These are phyloP conservation scores for Plasmodium knowlesi DNA, from an alignment of 169 alveolate genomes.

Conservation along the genomic window DNA sequence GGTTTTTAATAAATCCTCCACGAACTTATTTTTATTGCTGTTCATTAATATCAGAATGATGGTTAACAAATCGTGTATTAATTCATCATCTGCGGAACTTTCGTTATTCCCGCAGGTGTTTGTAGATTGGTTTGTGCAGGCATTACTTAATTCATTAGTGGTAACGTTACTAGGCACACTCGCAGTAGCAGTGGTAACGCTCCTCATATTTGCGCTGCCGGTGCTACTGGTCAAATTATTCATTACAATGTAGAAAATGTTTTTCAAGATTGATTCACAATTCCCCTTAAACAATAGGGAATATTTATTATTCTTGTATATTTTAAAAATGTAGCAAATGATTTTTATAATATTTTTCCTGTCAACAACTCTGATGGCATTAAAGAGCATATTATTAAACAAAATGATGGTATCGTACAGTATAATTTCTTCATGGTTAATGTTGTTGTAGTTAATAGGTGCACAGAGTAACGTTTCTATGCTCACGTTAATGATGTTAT, in stretches of 20 bases:
- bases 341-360: constrained; percentile 69
- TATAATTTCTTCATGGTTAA: constrained; percentile 69
- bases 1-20: constrained; percentile 51
- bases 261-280: constrained; percentile 53
- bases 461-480: constrained; percentile 72
- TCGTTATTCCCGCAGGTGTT: not conserved
- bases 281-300: constrained; percentile 56
- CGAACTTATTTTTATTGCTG: constrained; percentile 52
- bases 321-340: constrained; percentile 71
- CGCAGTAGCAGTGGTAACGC: not conserved
- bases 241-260: constrained; percentile 38
- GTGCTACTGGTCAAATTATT: constrained; percentile 3
- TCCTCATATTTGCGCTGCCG: not conserved
- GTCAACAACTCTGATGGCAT: constrained; percentile 57
- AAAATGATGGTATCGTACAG: constrained; percentile 48
- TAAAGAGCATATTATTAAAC: constrained; percentile 45
- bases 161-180: not conserved
- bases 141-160: not conserved
- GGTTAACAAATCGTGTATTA: constrained; percentile 41
- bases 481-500: constrained; percentile 65
- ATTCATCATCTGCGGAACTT: constrained; percentile 19
- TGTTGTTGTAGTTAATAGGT: constrained; percentile 52
- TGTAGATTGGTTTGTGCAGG: not conserved
- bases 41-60: constrained; percentile 44
- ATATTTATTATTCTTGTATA: constrained; percentile 65